Evolutionary conservation across 139 green algal genomes (phyloP).

Genomic region (Micromonas pusilla): DNA sequence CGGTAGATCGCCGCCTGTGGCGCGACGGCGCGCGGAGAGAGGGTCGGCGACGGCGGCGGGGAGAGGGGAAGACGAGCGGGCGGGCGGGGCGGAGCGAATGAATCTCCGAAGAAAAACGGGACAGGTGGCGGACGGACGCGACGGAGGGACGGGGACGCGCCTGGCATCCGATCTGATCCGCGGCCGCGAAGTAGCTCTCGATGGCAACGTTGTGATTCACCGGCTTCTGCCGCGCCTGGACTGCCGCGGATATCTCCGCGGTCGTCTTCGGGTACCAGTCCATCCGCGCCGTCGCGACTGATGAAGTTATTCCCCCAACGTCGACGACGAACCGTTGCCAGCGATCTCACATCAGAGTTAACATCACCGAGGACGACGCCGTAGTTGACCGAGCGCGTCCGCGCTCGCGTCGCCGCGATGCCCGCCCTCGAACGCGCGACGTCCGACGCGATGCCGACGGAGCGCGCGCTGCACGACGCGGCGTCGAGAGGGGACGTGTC

Average conservation of each 20-base stretch:
- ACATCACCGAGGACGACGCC: too few relatives aligned
- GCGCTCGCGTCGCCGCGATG: too few relatives aligned
- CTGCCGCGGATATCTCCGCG: not conserved
- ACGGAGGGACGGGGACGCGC: not conserved
- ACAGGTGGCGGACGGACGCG: not conserved
- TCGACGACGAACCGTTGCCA: too few relatives aligned
- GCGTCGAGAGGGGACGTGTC: too few relatives aligned
- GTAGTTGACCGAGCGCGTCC: too few relatives aligned
- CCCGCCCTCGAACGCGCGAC: too few relatives aligned
- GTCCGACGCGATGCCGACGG: too few relatives aligned
- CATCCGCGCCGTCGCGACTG: too few relatives aligned
- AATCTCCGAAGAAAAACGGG: not conserved
- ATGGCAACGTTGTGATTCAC: not conserved
- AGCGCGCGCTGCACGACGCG: too few relatives aligned
- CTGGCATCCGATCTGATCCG: not conserved
- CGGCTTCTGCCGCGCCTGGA: not conserved
- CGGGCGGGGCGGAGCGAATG: not conserved
- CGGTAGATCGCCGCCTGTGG: not conserved
- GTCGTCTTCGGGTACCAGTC: not conserved
- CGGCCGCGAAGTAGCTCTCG: not conserved
- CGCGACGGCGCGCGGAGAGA: too few relatives aligned
- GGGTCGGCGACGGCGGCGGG: slow-evolving; percentile 2
- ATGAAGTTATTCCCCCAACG: too few relatives aligned
- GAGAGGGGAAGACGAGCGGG: not conserved
- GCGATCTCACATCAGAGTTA: too few relatives aligned